Evolutionary conservation across 257 asterid species (phyloP).

Genomic region (Penstemon newberryi): DNA sequence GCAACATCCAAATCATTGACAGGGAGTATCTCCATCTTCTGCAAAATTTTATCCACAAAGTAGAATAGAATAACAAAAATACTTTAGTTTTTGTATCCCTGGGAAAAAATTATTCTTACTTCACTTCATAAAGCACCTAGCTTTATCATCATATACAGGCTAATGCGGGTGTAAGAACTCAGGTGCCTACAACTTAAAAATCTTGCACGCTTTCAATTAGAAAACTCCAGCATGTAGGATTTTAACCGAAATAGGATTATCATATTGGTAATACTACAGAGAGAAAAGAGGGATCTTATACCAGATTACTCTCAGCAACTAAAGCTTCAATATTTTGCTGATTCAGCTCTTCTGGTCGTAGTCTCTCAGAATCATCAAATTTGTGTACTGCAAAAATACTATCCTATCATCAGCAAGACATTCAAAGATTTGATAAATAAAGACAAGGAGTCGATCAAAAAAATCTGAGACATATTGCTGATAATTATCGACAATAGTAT

Average conservation of each 20-base stretch:
- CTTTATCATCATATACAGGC: constrained; percentile 1
- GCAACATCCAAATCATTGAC: constrained; percentile 96
- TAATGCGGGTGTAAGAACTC: constrained; percentile 20
- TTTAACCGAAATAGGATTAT: constrained; percentile 21
- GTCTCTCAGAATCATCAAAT: constrained; percentile 78
- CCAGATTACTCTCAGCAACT: constrained; percentile 99
- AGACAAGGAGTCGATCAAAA: neutral
- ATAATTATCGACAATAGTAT: neutral
- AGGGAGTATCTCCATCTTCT: constrained; percentile 98
- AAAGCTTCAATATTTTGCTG: constrained; percentile 96
- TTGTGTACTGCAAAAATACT: constrained; percentile 41
- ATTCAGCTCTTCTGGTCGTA: constrained; percentile 95
- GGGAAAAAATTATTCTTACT: neutral
- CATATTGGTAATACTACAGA: constrained; percentile 16
- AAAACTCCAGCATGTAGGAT: constrained; percentile 16
- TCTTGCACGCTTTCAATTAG: constrained; percentile 2
- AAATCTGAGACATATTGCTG: constrained; percentile 10
- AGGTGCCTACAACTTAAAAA: constrained; percentile 12
- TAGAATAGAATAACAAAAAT: constrained; percentile 17
- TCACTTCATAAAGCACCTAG: constrained; percentile 13
- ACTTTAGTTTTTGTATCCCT: neutral
- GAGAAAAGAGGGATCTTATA: constrained; percentile 35
- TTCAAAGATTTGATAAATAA: constrained; percentile 1
- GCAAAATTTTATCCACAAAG: constrained; percentile 28
- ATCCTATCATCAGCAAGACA: constrained; percentile 24